Evolutionary conservation across 2,329 filamentous ascomycete genomes (phyloP).

Genomic region (Penicillium rolfsii): DNA sequence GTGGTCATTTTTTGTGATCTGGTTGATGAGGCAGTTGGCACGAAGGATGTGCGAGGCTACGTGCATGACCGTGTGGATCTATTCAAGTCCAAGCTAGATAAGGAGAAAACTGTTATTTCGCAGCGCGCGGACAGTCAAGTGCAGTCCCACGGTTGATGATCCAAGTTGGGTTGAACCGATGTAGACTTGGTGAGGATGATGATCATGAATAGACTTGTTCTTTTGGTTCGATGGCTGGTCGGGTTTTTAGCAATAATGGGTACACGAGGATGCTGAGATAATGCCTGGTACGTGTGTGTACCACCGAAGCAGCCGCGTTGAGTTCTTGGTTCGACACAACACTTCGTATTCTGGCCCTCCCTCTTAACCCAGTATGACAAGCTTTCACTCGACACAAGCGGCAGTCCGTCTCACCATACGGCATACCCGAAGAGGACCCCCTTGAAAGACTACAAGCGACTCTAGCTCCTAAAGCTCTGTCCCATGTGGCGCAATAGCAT

Average conservation of each 20-base stretch:
- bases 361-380: neutral
- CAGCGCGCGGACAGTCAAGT: constrained; percentile 28
- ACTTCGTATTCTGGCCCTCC: neutral
- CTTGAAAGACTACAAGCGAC: no score
- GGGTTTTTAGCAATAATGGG: neutral
- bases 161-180: constrained; percentile 14
- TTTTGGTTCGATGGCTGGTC: neutral
- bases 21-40: constrained; percentile 48
- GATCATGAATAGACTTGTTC: neutral
- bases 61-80: constrained; percentile 29
- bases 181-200: neutral
- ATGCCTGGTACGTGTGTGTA: no score
- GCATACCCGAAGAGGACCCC: neutral
- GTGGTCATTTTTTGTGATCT: constrained; percentile 61
- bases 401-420: neutral
- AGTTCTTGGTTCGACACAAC: neutral
- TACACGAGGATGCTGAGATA: neutral
- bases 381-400: neutral
- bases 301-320: no score
- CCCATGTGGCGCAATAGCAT: constrained; percentile 10
- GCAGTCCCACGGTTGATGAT: constrained; percentile 16
- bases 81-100: constrained; percentile 3
- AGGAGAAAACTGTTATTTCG: constrained; percentile 25
- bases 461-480: neutral
- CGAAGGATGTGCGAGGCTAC: constrained; percentile 58